Evolutionary conservation across 805 yeast species (phyloP), one percentile per base, ranked within the genome.

Genomic region (Candida palmyrensis): DNA sequence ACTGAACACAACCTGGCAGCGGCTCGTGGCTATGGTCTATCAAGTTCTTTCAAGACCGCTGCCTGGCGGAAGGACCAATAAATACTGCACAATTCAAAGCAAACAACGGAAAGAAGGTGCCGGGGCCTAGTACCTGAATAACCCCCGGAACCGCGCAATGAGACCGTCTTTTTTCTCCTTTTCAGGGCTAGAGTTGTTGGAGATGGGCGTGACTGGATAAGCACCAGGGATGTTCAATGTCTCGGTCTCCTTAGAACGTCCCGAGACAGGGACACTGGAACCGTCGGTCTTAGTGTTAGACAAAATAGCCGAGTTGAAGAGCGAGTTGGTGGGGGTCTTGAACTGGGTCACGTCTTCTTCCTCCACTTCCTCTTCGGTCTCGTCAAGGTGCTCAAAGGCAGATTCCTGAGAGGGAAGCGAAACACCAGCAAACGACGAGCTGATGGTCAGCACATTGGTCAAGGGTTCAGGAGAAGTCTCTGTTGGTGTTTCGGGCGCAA

Each of bases 351-450:
- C 39, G n/a, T 37, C 45, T 22, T 42, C 42, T 13, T 36, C 47
- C 22, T 15, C 29, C 13, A 28, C 29, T 7, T 27, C 26, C 18
- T 25, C 37, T 11, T 29, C 37, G 7, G 38, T 33, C 11, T 21
- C 23, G 14, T 38, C 41, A 7, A 36, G 33, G 13, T 40, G 38
- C 24, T 41, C 48, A 33, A 42, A 38, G 10, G 38, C 41, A 18
- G 48, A 43, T 30, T 36, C 36, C 8, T 41, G 48, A 11, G 57
- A 44, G 20, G 54, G 53, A 14, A 54, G 37, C 1, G 64, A 57
- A 24, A 62, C 61, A 4, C 64, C 66, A 12, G 66, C 66, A 48
- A 57, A 62, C 22, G 67, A 60, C 6, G 62, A 55, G 9, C 49
- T 42, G 4, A 57, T 40, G 2, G 66, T 59, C 27, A 49, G 46